A percentile compares a stretch with the other conserved stretches of the same genome.
phyloP scores from a whole-genome alignment of 306 rosid genomes.

The Acacia crassicarpa region DNA sequence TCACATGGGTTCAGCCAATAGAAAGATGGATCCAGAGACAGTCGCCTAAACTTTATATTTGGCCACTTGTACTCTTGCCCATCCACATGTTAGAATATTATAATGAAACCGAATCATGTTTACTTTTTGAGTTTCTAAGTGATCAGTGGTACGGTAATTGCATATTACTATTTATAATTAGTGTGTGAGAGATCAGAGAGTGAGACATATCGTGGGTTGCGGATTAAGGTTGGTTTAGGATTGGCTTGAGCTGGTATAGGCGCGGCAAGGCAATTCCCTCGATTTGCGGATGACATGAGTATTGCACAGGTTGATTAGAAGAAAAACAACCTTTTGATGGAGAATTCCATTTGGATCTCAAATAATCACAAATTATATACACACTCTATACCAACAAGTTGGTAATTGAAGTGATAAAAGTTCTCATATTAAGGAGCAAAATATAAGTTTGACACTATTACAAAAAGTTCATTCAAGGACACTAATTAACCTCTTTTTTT shows the following conservation, averaged over 20 bases:
- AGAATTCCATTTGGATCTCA: too few relatives aligned
- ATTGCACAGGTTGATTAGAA: too few relatives aligned
- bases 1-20: constrained; percentile 60
- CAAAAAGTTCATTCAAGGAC: too few relatives aligned
- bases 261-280: constrained; percentile 10
- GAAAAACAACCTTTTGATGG: too few relatives aligned
- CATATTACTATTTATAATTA: neutral
- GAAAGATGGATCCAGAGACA: constrained; percentile 43
- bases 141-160: neutral
- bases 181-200: neutral
- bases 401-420: too few relatives aligned
- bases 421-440: too few relatives aligned
- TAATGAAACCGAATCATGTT: constrained; percentile 23
- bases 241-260: constrained; percentile 17
- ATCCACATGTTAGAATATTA: neutral
- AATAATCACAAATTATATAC: too few relatives aligned
- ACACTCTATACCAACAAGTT: too few relatives aligned
- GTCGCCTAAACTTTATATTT: constrained; percentile 36
- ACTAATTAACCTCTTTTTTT: too few relatives aligned
- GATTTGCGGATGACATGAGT: too few relatives aligned
- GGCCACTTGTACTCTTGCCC: constrained; percentile 23
- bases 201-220: neutral
- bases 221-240: constrained; percentile 3
- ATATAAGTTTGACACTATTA: too few relatives aligned
- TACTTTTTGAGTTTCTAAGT: neutral